Evolutionary conservation across 2,329 filamentous ascomycete genomes (phyloP).

Genomic region (Juglanconis sp.): DNA sequence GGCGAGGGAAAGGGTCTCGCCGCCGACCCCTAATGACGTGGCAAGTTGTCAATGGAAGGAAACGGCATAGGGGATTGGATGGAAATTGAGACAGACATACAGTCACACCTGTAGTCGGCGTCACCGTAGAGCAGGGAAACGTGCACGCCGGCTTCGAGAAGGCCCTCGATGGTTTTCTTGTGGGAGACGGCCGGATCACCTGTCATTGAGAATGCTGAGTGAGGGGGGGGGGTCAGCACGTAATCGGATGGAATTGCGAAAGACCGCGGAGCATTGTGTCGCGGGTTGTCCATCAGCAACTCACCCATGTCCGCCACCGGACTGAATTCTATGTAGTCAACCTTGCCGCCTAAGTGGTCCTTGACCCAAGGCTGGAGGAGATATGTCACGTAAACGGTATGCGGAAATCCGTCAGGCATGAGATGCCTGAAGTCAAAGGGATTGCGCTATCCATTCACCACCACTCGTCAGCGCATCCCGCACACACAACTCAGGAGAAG

Average conservation of each 20-base stretch:
- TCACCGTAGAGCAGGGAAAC: conserved; percentile 54
- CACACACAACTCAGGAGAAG: background rate
- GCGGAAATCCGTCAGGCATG: conserved; percentile 43
- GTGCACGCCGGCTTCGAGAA: conserved; percentile 51
- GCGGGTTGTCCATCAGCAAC: background rate
- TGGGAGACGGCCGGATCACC: conserved; percentile 16
- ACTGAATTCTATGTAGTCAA: conserved; percentile 45
- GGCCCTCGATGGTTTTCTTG: conserved; percentile 32
- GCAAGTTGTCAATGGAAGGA: background rate
- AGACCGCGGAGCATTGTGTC: background rate
- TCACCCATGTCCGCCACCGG: conserved; percentile 1
- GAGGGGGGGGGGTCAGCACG: background rate
- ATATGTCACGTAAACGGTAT: conserved; percentile 47
- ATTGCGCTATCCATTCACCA: conserved; percentile 32
- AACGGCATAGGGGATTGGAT: too few relatives aligned
- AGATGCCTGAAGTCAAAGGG: conserved; percentile 54
- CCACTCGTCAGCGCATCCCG: background rate
- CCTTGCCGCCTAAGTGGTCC: conserved; percentile 49
- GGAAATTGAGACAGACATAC: conserved; percentile 29
- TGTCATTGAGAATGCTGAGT: conserved; percentile 36
- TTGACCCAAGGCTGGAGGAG: conserved; percentile 53
- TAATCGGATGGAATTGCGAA: background rate
- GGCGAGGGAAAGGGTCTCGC: conserved; percentile 42
- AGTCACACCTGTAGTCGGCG: conserved; percentile 49
- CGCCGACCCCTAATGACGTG: conserved; percentile 30